Base-by-base conservation (phyloP, 169 alveolate genomes). In the Cryptosporidium meleagridis region DNA sequence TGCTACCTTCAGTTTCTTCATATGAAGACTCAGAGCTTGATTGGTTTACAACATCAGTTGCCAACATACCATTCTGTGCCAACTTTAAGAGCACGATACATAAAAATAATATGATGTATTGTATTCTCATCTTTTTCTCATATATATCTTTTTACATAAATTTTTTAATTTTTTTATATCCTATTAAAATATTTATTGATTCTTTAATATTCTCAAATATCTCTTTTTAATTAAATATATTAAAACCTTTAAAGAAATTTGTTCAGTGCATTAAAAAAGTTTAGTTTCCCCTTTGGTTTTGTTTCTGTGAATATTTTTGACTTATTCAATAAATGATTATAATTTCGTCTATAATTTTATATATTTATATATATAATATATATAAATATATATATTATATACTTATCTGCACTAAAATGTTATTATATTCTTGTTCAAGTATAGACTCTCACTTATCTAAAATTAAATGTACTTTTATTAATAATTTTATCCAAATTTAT, bases 21-120 rank as follows among this genome's bases (percentile, higher is more conserved):
- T 65, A 65, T 2, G 53, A 3, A 37, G 72, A 65, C 23, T 65
- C 72, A 3, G 72, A 65, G 3, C 72, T 65, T n/a, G 72, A 65
- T n/a, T 65, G 72, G 48, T 65, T 65, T 12, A 65, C 72, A 35
- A 65, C 72, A 29, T 37, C 51, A 2, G 72, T 37, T n/a, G 29
- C 72, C 21, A 26, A 35, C 14, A 26, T 37, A 3, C 72, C 72
- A 37, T 37, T 65, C 51, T 37, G 51, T 31, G 52, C 44, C 23
- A 65, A 1, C 72, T 65, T 37, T n/a, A 65, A 10, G 7, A 65
- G 51, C 23, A 65, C 72, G 18, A 65, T n/a, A n/a, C 41, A 18
- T 6, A 65, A 37, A 65, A 65, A 29, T 37, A 65, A 55, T 55
- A 55, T 55, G 18, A 55, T 9, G 37, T 55, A 26, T 21, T 55